Conservation (phyloP, 116 monocot genomes). For the Posidonia oceanica region DNA sequence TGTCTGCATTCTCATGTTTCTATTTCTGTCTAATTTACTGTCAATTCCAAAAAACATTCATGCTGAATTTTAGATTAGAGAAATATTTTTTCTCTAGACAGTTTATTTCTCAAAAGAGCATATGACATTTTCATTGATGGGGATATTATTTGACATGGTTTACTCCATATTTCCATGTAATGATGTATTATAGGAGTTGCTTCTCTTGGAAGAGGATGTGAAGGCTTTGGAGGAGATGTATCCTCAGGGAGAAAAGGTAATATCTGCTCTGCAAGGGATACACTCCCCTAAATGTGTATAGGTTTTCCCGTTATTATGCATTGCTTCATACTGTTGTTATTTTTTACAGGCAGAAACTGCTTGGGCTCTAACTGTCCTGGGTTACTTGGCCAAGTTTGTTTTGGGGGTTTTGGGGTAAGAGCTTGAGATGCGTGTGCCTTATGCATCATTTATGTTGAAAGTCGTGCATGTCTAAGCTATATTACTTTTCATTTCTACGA, state of each 20-base stretch:
- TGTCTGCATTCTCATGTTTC: too few relatives aligned
- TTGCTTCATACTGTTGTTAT: not conserved
- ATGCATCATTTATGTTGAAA: too few relatives aligned
- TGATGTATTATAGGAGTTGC: slow-evolving; percentile 47
- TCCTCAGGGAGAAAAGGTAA: slow-evolving; percentile 96
- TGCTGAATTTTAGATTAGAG: too few relatives aligned
- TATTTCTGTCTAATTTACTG: too few relatives aligned
- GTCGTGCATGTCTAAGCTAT: too few relatives aligned
- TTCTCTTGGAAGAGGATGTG: slow-evolving; percentile 94
- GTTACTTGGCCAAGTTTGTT: slow-evolving; percentile 65
- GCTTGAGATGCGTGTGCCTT: not conserved
- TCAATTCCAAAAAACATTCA: too few relatives aligned
- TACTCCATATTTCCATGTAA: not conserved
- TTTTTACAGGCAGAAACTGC: slow-evolving; percentile 64
- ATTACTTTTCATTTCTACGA: too few relatives aligned
- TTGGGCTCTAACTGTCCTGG: slow-evolving; percentile 84
- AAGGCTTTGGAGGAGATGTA: slow-evolving; percentile 98
- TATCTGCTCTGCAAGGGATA: not conserved
- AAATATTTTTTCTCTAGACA: too few relatives aligned
- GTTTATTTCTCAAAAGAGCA: too few relatives aligned
- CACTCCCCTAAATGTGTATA: too few relatives aligned
- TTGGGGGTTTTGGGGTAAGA: slow-evolving; percentile 66
- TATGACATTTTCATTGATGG: too few relatives aligned
- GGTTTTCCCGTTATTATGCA: not conserved
- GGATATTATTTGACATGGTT: too few relatives aligned